Evolutionary conservation across 2,329 filamentous ascomycete genomes (phyloP).

Genomic region (Tolypocladium endophyticum): DNA sequence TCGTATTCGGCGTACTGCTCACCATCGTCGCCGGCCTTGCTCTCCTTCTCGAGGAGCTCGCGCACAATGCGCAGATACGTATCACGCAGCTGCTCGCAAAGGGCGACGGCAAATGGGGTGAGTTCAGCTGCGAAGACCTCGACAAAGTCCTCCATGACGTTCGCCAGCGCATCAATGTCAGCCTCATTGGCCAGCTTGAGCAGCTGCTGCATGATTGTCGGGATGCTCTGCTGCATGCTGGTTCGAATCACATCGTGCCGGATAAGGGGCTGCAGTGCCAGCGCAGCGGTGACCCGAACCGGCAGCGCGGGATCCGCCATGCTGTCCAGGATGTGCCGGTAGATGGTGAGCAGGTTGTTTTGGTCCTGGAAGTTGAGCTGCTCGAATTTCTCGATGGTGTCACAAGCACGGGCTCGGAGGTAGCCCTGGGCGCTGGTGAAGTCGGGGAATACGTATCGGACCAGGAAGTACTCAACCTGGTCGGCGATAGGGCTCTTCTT

Average conservation of each 20-base stretch:
- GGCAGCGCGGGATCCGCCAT: conserved; percentile 93
- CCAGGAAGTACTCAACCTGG: conserved; percentile 97
- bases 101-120: conserved; percentile 89
- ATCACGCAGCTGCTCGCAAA: conserved; percentile 91
- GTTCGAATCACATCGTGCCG: conserved; percentile 87
- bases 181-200: conserved; percentile 96
- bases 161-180: conserved; percentile 91
- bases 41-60: conserved; percentile 82
- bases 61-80: conserved; percentile 91
- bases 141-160: conserved; percentile 99
- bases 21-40: conserved; percentile 63
- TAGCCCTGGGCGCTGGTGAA: conserved; percentile 90
- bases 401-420: conserved; percentile 86
- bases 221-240: conserved; percentile 96
- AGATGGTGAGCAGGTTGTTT: conserved; percentile 91
- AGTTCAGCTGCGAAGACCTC: conserved; percentile 97
- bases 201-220: conserved; percentile 98
- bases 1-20: conserved; percentile 86
- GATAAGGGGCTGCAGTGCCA: conserved; percentile 91
- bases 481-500: conserved; percentile 98
- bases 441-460: conserved; percentile 95
- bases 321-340: conserved; percentile 90
- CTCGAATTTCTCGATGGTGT: conserved; percentile 97
- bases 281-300: conserved; percentile 84
- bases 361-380: conserved; percentile 93